A percentile compares a stretch with the other conserved stretches of the same genome.
phyloP scores from a whole-genome alignment of 192 early-diverging fungal genomes.

The Pilobolus umbonatus region DNA sequence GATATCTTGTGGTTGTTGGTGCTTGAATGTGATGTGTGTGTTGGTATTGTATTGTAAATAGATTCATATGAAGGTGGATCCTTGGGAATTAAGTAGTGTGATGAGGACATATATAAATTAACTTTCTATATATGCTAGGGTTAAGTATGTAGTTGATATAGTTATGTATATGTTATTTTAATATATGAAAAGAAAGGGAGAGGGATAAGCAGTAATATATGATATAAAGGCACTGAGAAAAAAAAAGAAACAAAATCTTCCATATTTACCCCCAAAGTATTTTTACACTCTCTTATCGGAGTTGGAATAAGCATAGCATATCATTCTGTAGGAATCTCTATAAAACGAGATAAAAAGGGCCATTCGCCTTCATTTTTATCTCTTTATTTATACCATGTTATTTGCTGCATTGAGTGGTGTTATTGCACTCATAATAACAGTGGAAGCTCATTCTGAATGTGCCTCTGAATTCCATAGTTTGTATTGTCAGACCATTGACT shows the following conservation, averaged over 20 bases:
- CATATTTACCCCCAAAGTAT: neutral
- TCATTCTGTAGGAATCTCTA: no score
- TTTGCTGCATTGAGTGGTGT: neutral
- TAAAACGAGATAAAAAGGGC: neutral
- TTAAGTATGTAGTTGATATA: no score
- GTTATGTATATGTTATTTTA: no score
- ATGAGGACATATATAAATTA: constrained; percentile 9
- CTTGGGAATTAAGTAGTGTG: constrained; percentile 10
- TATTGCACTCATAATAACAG: no score
- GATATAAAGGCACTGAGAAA: neutral
- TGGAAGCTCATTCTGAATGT: no score
- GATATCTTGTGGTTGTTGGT: neutral
- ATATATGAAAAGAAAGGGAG: neutral
- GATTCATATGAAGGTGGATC: constrained; percentile 32
- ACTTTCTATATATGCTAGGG: no score
- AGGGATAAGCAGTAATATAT: neutral
- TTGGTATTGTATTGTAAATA: constrained; percentile 9
- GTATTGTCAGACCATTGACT: neutral
- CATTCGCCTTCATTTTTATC: neutral
- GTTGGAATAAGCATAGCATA: no score
- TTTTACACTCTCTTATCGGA: neutral
- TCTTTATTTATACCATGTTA: neutral
- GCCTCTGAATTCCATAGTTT: neutral
- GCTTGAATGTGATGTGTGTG: neutral
- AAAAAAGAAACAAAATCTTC: neutral